Evolutionary conservation across 2,329 filamentous ascomycete genomes (phyloP).

Genomic region (Emydomyces testavorans): DNA sequence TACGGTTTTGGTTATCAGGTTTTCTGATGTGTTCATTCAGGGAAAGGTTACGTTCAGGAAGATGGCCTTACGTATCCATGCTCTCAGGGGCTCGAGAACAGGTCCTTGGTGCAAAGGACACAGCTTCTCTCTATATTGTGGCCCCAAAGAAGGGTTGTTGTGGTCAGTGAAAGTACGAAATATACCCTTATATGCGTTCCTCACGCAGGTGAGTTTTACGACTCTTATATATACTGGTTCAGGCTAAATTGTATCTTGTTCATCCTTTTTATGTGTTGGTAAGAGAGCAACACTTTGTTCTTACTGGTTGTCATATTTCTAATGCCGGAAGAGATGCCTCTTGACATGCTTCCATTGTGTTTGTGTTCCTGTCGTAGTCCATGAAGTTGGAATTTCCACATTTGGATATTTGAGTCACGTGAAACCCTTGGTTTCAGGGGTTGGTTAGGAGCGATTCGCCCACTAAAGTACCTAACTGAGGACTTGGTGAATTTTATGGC

Average conservation of each 20-base stretch:
- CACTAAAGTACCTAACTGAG: no score
- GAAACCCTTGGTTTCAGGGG: not conserved
- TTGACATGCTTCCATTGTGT: not conserved
- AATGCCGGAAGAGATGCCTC: not conserved
- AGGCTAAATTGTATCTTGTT: not conserved
- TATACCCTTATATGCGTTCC: not conserved
- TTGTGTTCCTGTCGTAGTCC: not conserved
- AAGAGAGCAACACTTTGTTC: not conserved
- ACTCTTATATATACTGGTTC: not conserved
- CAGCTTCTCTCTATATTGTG: not conserved
- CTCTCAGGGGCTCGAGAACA: no score
- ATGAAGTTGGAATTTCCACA: conserved; percentile 2
- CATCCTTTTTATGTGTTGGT: not conserved
- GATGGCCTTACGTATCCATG: not conserved
- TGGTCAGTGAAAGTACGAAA: no score
- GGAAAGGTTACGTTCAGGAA: not conserved
- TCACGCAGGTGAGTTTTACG: not conserved
- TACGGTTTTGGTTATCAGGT: not conserved
- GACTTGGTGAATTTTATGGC: no score
- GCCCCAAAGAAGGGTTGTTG: not conserved
- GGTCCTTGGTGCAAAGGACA: no score
- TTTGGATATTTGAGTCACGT: not conserved
- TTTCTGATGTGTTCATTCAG: not conserved
- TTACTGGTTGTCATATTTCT: not conserved
- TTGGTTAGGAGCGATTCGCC: no score